Evolutionary conservation across 2,329 filamentous ascomycete genomes (phyloP).

Genomic region (Aspergillus amoenus): DNA sequence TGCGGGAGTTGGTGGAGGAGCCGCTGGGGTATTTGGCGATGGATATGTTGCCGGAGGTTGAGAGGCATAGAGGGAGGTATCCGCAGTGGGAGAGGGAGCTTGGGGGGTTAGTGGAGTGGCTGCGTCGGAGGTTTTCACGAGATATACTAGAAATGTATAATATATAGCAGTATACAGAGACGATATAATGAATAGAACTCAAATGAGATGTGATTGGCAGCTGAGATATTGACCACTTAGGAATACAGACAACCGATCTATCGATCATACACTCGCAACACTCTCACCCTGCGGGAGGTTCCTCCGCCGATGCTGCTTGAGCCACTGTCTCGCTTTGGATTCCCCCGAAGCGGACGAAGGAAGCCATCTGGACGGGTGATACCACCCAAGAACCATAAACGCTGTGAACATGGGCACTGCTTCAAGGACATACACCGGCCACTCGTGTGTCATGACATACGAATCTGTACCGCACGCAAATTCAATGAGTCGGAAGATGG

Average conservation of each 20-base stretch:
- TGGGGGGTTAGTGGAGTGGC: background rate
- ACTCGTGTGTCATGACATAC: constrained; percentile 53
- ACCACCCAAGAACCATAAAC: constrained; percentile 51
- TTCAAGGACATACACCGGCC: constrained; percentile 56
- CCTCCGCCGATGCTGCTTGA: background rate
- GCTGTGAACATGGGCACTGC: constrained; percentile 47
- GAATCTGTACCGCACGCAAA: constrained; percentile 53
- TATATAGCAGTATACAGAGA: background rate
- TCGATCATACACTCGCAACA: no score
- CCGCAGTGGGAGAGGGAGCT: background rate
- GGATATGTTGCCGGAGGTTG: background rate
- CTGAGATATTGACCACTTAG: no score
- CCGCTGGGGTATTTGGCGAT: constrained; percentile 9
- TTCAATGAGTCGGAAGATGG: constrained; percentile 55
- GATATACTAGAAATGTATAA: background rate
- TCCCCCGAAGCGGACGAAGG: constrained; percentile 9
- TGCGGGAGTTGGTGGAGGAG: constrained; percentile 36
- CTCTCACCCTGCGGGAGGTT: background rate
- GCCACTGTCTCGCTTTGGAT: background rate
- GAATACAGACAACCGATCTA: no score
- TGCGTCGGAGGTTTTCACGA: background rate
- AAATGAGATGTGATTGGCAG: no score
- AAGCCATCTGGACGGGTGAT: constrained; percentile 48
- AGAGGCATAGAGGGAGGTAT: background rate
- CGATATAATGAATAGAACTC: no score